Base-by-base conservation (phyloP, 805 yeast genomes). In the Kuraishia cidri region DNA sequence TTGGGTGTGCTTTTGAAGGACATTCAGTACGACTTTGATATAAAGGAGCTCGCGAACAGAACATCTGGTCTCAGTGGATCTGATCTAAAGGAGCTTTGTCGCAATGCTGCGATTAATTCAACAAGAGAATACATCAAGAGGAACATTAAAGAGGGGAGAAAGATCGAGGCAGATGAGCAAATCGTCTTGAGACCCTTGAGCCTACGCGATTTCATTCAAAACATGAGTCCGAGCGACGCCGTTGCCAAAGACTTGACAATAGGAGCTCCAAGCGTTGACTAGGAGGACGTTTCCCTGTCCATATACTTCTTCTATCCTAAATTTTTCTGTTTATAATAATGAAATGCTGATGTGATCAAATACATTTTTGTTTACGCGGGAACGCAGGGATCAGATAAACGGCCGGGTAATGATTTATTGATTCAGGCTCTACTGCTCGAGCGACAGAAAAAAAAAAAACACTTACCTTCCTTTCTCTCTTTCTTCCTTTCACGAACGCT, bases 31-130 rank as follows among this genome's bases (percentile, higher is more conserved):
- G 88, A 80, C 37, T 83, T 88, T 46, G 79, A 80, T 39, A 47
- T 80, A 31, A 68, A 73, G 7, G 53, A 58, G 3, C 61, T 92
- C 12, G 88, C 82, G 9, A 47, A 52, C 7, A 54, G 66, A 30
- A 84, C 96, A 1, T 71, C 67, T 8, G 95, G 92, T 2, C 62
- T 75, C 49, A 82, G 94, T 42, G 98, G 98, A 2, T 82, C 95
- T 3, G 98, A 90, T 47, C 65, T 92, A 50, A 79, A 83, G 47
- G 98, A 92, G 50, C 59, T 84, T 31, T 86, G 96, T 50, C 72
- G 98, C 35, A 94, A 85, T 47, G 98, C 98, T 1, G 96, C 95
- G 1, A 72, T 88, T 64, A 70, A 69, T 43, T 83, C 96, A 0
- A 87, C 90, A 48, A 69, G 95, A 44, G 97, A 92, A 54, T 85